Evolutionary conservation across 148 eudicot species (phyloP).

Genomic region (Gaultheria prostrata): DNA sequence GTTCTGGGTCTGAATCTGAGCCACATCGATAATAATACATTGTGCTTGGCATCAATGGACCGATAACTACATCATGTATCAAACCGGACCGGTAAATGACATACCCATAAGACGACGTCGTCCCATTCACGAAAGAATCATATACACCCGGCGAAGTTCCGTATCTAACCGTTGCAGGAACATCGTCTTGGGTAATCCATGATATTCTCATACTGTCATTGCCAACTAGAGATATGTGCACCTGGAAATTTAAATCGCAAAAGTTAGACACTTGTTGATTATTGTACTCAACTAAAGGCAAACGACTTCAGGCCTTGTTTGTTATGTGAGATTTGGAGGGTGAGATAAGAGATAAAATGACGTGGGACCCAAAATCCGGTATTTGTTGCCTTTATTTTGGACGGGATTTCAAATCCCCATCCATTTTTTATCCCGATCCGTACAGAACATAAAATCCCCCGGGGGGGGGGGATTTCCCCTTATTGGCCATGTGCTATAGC

Average conservation of each 20-base stretch:
- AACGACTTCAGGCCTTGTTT: too few relatives aligned
- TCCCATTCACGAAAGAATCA: conserved; percentile 36
- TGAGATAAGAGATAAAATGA: too few relatives aligned
- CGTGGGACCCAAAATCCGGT: too few relatives aligned
- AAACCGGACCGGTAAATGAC: conserved; percentile 44
- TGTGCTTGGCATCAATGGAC: conserved; percentile 52
- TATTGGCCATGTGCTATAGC: too few relatives aligned
- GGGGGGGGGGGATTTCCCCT: too few relatives aligned
- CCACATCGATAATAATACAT: conserved; percentile 58
- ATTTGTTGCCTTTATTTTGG: too few relatives aligned
- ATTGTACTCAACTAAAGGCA: too few relatives aligned
- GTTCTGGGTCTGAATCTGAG: conserved; percentile 37
- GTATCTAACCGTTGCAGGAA: conserved; percentile 47
- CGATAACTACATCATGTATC: conserved; percentile 52
- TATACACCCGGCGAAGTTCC: conserved; percentile 52
- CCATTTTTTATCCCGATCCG: too few relatives aligned
- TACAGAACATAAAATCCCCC: too few relatives aligned
- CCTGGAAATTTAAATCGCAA: conserved; percentile 24
- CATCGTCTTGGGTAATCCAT: conserved; percentile 52
- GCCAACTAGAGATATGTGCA: conserved; percentile 64
- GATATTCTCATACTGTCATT: conserved; percentile 59
- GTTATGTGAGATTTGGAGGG: too few relatives aligned
- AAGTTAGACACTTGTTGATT: too few relatives aligned
- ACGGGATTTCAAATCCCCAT: too few relatives aligned
- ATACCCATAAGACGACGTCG: conserved; percentile 36